Conservation (phyloP, 1,139 yeast genomes). For the Taiozyma sp. region DNA sequence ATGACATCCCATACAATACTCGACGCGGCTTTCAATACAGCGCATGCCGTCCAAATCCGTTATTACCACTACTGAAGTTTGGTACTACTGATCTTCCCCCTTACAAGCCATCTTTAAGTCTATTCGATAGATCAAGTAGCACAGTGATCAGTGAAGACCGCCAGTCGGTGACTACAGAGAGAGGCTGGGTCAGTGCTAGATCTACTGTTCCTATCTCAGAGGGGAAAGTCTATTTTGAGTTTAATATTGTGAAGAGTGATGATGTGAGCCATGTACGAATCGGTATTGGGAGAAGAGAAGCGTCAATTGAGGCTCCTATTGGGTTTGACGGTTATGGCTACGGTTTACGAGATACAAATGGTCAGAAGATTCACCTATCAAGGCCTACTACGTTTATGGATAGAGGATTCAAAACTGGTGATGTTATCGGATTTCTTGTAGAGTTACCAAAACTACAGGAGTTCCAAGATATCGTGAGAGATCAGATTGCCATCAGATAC, state of each 20-base stretch:
- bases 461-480: slow-evolving; percentile 49
- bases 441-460: slow-evolving; percentile 52
- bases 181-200: slow-evolving; percentile 82
- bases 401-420: slow-evolving; percentile 66
- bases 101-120: slow-evolving; percentile 53
- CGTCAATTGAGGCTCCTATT: slow-evolving; percentile 89
- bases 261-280: slow-evolving; percentile 60
- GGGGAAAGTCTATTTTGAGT: slow-evolving; percentile 82
- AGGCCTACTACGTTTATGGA: slow-evolving; percentile 54
- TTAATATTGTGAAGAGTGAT: slow-evolving; percentile 46
- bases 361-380: slow-evolving; percentile 74
- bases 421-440: slow-evolving; percentile 77
- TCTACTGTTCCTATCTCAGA: slow-evolving; percentile 74
- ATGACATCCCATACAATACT: slow-evolving; percentile 73
- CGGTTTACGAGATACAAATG: slow-evolving; percentile 79
- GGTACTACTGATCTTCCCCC: slow-evolving; percentile 77
- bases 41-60: slow-evolving; percentile 72
- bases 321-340: slow-evolving; percentile 96
- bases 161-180: slow-evolving; percentile 45
- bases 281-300: slow-evolving; percentile 83
- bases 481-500: slow-evolving; percentile 84
- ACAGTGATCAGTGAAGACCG: slow-evolving; percentile 42
- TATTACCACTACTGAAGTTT: slow-evolving; percentile 56
- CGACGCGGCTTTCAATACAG: slow-evolving; percentile 77
- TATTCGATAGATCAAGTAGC: slow-evolving; percentile 70